Evolutionary conservation across 1,139 yeast genomes (phyloP).

Genomic region (Hanseniaspora uvarum): DNA sequence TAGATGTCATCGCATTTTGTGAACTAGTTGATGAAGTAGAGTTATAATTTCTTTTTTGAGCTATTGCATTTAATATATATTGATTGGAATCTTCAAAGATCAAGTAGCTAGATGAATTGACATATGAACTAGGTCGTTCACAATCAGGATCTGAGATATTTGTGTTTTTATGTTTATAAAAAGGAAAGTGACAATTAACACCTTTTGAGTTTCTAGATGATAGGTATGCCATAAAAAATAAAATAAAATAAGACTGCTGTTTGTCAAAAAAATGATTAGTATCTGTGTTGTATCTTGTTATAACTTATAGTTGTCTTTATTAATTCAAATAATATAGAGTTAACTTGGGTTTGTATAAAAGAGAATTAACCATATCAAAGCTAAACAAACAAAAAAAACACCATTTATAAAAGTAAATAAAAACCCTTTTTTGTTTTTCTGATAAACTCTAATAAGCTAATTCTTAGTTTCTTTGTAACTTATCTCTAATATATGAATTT

Average conservation of each 20-base stretch:
- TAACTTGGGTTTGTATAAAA: background rate
- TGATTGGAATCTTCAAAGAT: background rate
- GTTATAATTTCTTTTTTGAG: background rate
- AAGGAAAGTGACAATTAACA: background rate
- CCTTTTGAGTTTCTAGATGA: background rate
- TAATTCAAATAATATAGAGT: background rate
- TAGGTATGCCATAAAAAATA: background rate
- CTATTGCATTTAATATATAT: background rate
- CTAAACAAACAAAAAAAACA: too few relatives aligned
- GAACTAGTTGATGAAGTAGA: background rate
- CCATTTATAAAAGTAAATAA: too few relatives aligned
- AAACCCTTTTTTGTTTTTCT: too few relatives aligned
- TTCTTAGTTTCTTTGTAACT: background rate
- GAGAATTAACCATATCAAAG: too few relatives aligned
- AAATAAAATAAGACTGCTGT: background rate
- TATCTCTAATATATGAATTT: background rate
- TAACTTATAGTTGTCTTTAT: background rate
- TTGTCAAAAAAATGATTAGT: background rate
- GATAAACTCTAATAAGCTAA: too few relatives aligned
- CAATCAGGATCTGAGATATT: background rate
- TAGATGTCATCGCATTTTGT: background rate
- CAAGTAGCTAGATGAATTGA: background rate
- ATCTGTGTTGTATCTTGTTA: background rate
- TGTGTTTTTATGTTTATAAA: background rate
- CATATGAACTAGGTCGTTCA: background rate